phyloP scores from a whole-genome alignment of 2,329 filamentous ascomycete genomes.

The Cladosporium sp. region DNA sequence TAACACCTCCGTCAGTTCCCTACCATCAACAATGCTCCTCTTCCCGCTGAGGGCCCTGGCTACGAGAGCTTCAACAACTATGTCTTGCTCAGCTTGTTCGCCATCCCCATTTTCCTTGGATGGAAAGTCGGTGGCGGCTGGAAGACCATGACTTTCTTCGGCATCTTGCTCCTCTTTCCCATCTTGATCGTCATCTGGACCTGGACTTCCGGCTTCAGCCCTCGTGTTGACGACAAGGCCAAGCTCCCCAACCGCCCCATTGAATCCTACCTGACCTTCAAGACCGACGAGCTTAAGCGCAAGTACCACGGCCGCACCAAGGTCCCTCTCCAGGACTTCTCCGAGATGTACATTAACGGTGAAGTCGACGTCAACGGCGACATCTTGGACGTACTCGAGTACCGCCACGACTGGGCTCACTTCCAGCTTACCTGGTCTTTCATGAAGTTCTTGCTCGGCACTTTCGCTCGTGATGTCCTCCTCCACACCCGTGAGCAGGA shows the following conservation, averaged over 20 bases:
- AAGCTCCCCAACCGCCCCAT: conserved; percentile 81
- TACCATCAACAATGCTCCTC: conserved; percentile 56
- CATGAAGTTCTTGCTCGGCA: conserved; percentile 84
- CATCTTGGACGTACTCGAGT: conserved; percentile 83
- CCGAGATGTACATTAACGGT: conserved; percentile 96
- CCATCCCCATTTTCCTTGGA: conserved; percentile 76
- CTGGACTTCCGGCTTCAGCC: conserved; percentile 74
- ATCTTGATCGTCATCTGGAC: conserved; percentile 83
- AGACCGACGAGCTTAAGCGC: conserved; percentile 57
- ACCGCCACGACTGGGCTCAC: conserved; percentile 94
- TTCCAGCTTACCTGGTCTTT: conserved; percentile 86
- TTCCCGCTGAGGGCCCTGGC: conserved; percentile 84
- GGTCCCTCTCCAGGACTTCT: conserved; percentile 89
- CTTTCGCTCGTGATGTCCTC: conserved; percentile 85
- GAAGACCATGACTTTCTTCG: conserved; percentile 86
- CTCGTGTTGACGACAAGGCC: conserved; percentile 90
- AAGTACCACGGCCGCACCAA: conserved; percentile 78
- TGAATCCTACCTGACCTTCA: conserved; percentile 87
- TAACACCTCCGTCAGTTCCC: background rate
- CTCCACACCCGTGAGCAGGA: conserved; percentile 93
- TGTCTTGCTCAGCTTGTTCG: conserved; percentile 68
- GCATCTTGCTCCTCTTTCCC: conserved; percentile 73
- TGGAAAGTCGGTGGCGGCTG: conserved; percentile 82
- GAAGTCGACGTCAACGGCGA: conserved; percentile 96
- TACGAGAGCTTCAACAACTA: conserved; percentile 73